Percentiles rank a stretch among this genome's conserved stretches.
Conservation (phyloP, 768 basidiomycete genomes). For the Pisolithus tinctorius region DNA sequence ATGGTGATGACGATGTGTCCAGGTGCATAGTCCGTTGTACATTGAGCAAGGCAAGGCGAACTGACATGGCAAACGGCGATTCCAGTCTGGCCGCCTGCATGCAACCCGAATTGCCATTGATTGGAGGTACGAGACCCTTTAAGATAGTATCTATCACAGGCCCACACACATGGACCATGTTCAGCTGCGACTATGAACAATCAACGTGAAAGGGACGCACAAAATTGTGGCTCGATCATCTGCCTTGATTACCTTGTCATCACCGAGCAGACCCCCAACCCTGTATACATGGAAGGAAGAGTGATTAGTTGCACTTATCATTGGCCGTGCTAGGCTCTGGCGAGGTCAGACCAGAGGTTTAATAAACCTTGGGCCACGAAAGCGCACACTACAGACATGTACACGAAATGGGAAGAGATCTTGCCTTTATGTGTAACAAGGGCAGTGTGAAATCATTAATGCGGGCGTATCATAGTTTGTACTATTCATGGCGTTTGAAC, state of each 20-base stretch:
- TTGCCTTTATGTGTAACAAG: slow-evolving; percentile 4
- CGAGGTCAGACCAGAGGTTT: background rate
- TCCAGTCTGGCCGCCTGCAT: slow-evolving; percentile 13
- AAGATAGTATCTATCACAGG: slow-evolving; percentile 17
- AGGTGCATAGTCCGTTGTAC: slow-evolving; percentile 1
- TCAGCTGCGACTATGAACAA: background rate
- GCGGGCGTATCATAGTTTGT: background rate
- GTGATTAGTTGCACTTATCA: slow-evolving; percentile 3
- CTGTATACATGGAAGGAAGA: slow-evolving; percentile 22
- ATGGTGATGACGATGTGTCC: slow-evolving; percentile 13
- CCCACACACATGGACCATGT: background rate
- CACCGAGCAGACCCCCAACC: slow-evolving; percentile 18
- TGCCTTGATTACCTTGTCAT: slow-evolving; percentile 19
- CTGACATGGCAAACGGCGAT: slow-evolving; percentile 14
- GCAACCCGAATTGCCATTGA: slow-evolving; percentile 20
- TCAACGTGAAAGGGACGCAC: slow-evolving; percentile 8
- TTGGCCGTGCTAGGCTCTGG: background rate
- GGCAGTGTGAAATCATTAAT: background rate
- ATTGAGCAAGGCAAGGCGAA: slow-evolving; percentile 17
- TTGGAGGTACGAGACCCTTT: slow-evolving; percentile 12
- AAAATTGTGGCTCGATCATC: slow-evolving; percentile 16
- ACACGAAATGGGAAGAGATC: background rate
- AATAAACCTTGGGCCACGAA: background rate
- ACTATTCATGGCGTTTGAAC: background rate
- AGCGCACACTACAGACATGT: background rate